Evolutionary conservation across 2,329 filamentous ascomycete species (phyloP).

Genomic region (Lasiodiplodia citricola): DNA sequence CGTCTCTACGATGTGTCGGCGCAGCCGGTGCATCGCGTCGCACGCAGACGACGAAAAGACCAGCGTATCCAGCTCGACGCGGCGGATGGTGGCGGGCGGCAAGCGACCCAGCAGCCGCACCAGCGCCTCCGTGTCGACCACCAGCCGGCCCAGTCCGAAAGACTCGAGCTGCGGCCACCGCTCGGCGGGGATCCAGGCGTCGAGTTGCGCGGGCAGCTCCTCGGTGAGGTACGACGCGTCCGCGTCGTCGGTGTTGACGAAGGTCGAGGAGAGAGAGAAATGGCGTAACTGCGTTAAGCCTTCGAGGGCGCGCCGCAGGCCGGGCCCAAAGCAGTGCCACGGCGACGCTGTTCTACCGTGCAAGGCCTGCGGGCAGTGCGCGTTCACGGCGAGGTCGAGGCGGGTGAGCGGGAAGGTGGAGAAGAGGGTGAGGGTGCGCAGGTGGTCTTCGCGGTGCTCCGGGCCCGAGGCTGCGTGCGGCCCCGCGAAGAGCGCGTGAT

Average conservation of each 20-base stretch:
- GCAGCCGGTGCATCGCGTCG: background rate
- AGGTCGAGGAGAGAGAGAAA: background rate
- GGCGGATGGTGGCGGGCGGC: background rate
- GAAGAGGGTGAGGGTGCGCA: background rate
- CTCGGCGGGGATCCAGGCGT: background rate
- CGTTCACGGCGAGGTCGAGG: background rate
- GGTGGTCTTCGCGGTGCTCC: background rate
- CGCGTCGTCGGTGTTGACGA: background rate
- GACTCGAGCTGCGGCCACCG: background rate
- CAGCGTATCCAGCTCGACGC: background rate
- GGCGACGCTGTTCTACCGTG: background rate
- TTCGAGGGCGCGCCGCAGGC: background rate
- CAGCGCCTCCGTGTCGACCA: background rate
- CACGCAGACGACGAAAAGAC: background rate
- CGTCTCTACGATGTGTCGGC: background rate
- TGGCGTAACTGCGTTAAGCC: background rate
- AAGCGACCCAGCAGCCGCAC: background rate
- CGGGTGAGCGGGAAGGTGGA: background rate
- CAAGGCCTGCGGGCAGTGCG: background rate
- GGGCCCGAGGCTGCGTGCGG: background rate
- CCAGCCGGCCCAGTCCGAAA: background rate
- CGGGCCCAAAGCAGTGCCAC: constrained; percentile 1
- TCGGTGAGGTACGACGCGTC: background rate
- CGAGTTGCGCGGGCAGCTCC: background rate
- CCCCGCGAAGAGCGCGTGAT: background rate